Base-by-base conservation (phyloP, 306 rosid genomes). In the Chamaecrista fasciculata region DNA sequence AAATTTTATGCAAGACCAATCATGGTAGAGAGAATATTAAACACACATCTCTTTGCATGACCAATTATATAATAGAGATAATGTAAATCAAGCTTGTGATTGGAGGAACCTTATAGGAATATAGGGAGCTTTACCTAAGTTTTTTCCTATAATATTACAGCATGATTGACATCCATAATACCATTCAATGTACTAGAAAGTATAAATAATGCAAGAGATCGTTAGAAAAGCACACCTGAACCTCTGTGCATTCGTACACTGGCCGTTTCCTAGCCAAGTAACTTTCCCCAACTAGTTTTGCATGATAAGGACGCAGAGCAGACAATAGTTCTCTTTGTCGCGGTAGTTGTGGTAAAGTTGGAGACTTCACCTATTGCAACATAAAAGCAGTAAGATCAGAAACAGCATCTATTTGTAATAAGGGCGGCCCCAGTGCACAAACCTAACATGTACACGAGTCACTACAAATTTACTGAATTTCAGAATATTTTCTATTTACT, bases 231-330 rank as follows among this genome's bases (percentile, higher is more conserved):
- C 85, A 64, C 47, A 91, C 99, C 99, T 95, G 99, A 67, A 82
- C 82, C 68, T 86, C 95, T 11, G 95, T 89, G 86, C 93, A 91
- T 71, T 95, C 97, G 14, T 87, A 80, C 60, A 81, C 85, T 0
- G 96, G 96, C 73, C 99, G 86, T 83, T 71, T 91, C 82, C 83
- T 95, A 20, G 86, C 99, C 86, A 95, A 79, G 82, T 82, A 95
- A 80, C 97, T 95, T 80, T 95, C 99, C 57, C 96, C 99, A 2
- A 95, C 97, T 62, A 95, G 97, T 67, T 84, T 86, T 50, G 91
- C 85, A 58, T 95, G 96, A 82, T 82, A 80, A 69, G 95, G 85
- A 69, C 99, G 87, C 71, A 95, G 74, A 40, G 87, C 81, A 57
- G 91, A 78, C 24, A 81, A 75, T 75, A 95, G 74, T 74, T 91